Base-by-base conservation (phyloP, 164 flowering plant genomes). In the Malania oleifera region DNA sequence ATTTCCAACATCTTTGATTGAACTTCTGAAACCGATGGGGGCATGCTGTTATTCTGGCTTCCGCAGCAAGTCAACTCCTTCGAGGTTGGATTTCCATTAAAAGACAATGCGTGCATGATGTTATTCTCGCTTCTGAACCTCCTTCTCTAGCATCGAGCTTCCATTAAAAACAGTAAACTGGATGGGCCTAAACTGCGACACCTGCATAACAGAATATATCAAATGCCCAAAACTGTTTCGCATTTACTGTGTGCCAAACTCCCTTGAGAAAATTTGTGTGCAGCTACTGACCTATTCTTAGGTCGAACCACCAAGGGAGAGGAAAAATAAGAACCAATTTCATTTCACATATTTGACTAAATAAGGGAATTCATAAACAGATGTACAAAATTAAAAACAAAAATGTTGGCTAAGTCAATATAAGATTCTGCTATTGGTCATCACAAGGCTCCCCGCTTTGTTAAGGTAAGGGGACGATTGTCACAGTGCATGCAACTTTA, bases 141-240 rank as follows among this genome's bases (percentile, higher is more conserved):
- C 71, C 72, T 84, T 93, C 75, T 84, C 95, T 10, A 93, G 73
- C 92, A 93, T 78, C 18, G 86, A 74, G 19, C 96, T 86, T 54
- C 91, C 86, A 68, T 75, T 76, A 67, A 93, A 93, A 22, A 78
- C 57, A 19, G 86, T 88, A 31, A 87, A 53, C 73, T 79, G 90
- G 27, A 74, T 13, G 37, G 80, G 75, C 69, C 68, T 74, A 61
- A 80, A 81, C 70, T 72, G 72, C 18, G 41, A 56, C 61, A 82
- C 39, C 95, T 86, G 84, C 43, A 31, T 59, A 65, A 13, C 3
- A 62, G 29, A 40, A 48, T 1, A 6, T 14, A 7, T 24, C 41
- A 1, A 18, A 18, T 19, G 60, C 46, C 19, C 39, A 15, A 41
- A 28, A 10, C n/a, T 57, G n/a, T 57, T n/a, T 27, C 22, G 23